A percentile compares a stretch with the other conserved stretches of the same genome.
Evolutionary conservation across 1,139 yeast species (phyloP).

Genomic region (Blastobotrys elegans): DNA sequence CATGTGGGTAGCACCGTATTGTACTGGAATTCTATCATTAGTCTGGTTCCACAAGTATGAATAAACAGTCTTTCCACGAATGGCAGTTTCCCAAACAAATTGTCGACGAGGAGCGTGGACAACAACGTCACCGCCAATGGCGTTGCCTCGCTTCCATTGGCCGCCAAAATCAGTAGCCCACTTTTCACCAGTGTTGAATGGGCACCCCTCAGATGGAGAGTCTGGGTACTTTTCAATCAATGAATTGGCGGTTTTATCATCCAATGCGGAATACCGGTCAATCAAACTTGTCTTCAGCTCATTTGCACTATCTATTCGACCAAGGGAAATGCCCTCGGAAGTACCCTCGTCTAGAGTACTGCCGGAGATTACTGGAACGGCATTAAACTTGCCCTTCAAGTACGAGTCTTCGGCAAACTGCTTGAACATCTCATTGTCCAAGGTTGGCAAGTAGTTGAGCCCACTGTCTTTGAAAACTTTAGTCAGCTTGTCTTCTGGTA

Average conservation of each 20-base stretch:
- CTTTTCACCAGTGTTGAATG: slow-evolving; percentile 18
- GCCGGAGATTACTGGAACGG: slow-evolving; percentile 23
- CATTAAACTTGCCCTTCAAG: slow-evolving; percentile 15
- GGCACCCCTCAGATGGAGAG: slow-evolving; percentile 20
- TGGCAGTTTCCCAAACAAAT: slow-evolving; percentile 8
- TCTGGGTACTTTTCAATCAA: slow-evolving; percentile 18
- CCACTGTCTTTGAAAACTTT: not conserved
- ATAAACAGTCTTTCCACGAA: slow-evolving; percentile 16
- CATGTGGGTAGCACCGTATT: slow-evolving; percentile 20
- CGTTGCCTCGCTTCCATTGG: slow-evolving; percentile 14
- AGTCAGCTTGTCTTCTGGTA: not conserved
- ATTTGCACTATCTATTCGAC: slow-evolving; percentile 9
- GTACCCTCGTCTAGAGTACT: slow-evolving; percentile 25
- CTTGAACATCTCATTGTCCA: slow-evolving; percentile 21
- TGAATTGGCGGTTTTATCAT: not conserved
- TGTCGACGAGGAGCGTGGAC: slow-evolving; percentile 21
- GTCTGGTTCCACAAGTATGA: slow-evolving; percentile 24
- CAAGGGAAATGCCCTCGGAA: slow-evolving; percentile 10
- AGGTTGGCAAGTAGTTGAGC: slow-evolving; percentile 1
- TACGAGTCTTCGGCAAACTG: slow-evolving; percentile 13
- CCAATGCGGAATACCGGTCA: slow-evolving; percentile 11
- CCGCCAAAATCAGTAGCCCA: slow-evolving; percentile 10
- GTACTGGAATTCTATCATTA: slow-evolving; percentile 9
- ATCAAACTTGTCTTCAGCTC: slow-evolving; percentile 14
- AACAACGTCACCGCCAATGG: slow-evolving; percentile 19